Evolutionary conservation across 1,139 yeast genomes (phyloP).

Genomic region (Torulaspora globosa): DNA sequence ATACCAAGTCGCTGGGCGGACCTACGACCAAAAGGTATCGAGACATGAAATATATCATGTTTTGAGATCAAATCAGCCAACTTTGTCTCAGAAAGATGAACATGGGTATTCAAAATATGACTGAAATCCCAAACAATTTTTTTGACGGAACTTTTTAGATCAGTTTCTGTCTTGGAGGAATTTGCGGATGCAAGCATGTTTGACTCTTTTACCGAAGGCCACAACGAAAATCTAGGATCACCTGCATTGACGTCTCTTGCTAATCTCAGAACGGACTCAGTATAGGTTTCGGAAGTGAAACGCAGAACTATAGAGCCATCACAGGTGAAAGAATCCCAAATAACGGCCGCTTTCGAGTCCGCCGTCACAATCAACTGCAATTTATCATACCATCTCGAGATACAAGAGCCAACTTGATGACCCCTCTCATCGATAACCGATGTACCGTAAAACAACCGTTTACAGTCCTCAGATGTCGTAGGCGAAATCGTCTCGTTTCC

Average conservation of each 20-base stretch:
- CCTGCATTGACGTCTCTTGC: conserved; percentile 68
- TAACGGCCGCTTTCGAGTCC: conserved; percentile 70
- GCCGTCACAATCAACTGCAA: conserved; percentile 63
- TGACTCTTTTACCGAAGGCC: conserved; percentile 43
- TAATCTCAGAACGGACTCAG: conserved; percentile 66
- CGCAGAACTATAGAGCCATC: conserved; percentile 73
- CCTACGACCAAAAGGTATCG: conserved; percentile 43
- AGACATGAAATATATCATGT: conserved; percentile 53
- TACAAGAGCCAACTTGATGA: conserved; percentile 69
- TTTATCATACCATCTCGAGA: conserved; percentile 77
- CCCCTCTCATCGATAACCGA: conserved; percentile 52
- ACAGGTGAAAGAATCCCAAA: conserved; percentile 73
- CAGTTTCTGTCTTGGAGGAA: conserved; percentile 32
- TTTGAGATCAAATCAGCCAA: conserved; percentile 71
- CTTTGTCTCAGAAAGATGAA: conserved; percentile 68
- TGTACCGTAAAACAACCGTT: conserved; percentile 61
- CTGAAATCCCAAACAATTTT: conserved; percentile 51
- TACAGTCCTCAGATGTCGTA: conserved; percentile 35
- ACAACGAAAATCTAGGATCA: conserved; percentile 55
- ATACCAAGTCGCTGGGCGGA: conserved; percentile 51
- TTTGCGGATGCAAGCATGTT: conserved; percentile 38
- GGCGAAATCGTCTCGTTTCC: conserved; percentile 24
- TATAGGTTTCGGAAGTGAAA: conserved; percentile 68
- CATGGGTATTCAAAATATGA: conserved; percentile 44
- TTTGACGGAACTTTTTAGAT: conserved; percentile 38